These are phyloP conservation scores for Euphorbia lathyris DNA, from an alignment of 345 rosid genomes.

Conservation along the genomic window DNA sequence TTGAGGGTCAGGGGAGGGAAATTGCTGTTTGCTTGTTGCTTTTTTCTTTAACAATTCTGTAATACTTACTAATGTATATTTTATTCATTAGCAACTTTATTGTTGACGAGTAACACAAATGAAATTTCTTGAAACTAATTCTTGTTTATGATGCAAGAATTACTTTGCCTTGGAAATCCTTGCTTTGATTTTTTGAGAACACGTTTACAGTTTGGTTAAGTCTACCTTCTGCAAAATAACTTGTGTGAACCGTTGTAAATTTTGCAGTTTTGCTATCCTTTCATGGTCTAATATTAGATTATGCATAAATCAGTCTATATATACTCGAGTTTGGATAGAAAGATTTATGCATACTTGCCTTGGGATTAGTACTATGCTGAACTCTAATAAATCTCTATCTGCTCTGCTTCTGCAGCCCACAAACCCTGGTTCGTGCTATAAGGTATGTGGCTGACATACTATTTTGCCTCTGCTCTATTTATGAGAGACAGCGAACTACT, in stretches of 20 bases:
- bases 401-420: conserved; percentile 69
- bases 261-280: not conserved
- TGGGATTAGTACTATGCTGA: conserved; percentile 12
- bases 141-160: not conserved
- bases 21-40: not conserved
- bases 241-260: no score
- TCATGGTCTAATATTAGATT: not conserved
- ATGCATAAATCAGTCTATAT: not conserved
- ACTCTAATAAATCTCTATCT: conserved; percentile 20
- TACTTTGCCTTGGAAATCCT: not conserved
- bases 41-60: not conserved
- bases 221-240: not conserved
- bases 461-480: not conserved
- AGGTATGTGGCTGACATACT: conserved; percentile 50
- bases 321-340: not conserved
- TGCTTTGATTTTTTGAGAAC: not conserved
- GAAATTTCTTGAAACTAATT: not conserved
- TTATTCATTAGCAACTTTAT: not conserved
- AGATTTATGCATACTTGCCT: conserved; percentile 1
- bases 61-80: not conserved
- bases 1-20: not conserved
- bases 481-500: not conserved
- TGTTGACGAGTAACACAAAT: not conserved
- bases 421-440: conserved; percentile 93
- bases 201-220: conserved; percentile 1